Base-by-base conservation (phyloP, 371 early-diverging fungal species). In the Actinomucor elegans region DNA sequence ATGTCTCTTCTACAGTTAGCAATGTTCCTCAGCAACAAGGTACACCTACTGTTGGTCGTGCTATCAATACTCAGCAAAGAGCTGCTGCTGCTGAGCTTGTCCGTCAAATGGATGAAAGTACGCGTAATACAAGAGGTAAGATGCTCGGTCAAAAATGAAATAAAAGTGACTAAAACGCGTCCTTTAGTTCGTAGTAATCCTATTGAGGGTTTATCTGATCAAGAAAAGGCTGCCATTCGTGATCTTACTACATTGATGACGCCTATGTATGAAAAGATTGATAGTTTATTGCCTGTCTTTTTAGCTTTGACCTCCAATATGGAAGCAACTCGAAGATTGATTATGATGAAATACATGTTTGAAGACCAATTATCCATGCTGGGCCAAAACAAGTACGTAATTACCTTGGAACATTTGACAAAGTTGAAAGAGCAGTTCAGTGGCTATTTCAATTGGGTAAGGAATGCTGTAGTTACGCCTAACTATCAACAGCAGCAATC, bases 331-430 rank as follows among this genome's bases (percentile, higher is more conserved):
- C 38, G 65, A 21, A 66, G 79, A 3, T 52, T 84, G 17, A 77
- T 81, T 24, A 48, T 80, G 48, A 78, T 84, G 81, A 84, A 84
- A 54, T 74, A 75, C 46, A 72, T 81, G 76, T 77, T 80, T 59
- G 74, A 84, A 52, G 82, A 80, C 46, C 84, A 84, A 47, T 52
- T 78, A n/a, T 70, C 70, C 1, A 46, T 66, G 10, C 45, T 81
- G 10, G 61, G 67, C 23, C 77, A 78, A 27, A 69, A 76, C 23
- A 67, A 69, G 18, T 84, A 63, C 45, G 64, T 75, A 8, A 70
- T 84, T 18, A 69, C 61, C 3, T 49, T 76, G 18, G 77, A 77
- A 11, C 69, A 78, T 24, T 52, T 81, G 15, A 53, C 59, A 2
- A 77, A 77, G 35, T 47, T 84, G 31, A 66, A 65, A 31, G 79